Evolutionary conservation across 768 basidiomycete genomes (phyloP).

Genomic region (Lactarius evosmus): DNA sequence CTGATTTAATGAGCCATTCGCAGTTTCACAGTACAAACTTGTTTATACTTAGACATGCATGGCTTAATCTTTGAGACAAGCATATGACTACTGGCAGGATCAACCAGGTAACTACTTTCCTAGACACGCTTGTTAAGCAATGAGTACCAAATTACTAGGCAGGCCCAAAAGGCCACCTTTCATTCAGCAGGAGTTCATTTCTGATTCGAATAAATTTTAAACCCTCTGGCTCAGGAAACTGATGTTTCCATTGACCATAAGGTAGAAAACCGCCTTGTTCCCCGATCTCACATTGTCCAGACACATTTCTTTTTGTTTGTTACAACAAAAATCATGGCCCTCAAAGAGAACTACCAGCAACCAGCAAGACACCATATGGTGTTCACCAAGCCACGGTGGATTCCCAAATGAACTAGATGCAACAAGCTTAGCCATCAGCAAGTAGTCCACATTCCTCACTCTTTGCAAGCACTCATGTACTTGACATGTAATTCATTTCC

Average conservation of each 20-base stretch:
- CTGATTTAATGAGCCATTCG: constrained; percentile 82
- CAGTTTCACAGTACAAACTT: constrained; percentile 79
- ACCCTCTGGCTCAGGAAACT: too few species aligned
- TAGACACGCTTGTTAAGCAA: constrained; percentile 45
- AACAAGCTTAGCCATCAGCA: constrained; percentile 37
- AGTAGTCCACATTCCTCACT: constrained; percentile 38
- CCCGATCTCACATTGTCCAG: constrained; percentile 47
- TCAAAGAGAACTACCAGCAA: constrained; percentile 24
- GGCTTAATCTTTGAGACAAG: too few species aligned
- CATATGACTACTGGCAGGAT: too few species aligned
- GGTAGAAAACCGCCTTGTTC: constrained; percentile 41
- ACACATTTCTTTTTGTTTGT: constrained; percentile 34
- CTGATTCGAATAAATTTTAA: too few species aligned
- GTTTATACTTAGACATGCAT: too few species aligned
- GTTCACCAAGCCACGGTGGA: constrained; percentile 24
- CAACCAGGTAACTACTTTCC: too few species aligned
- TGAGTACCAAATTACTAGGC: constrained; percentile 83
- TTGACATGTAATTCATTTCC: constrained; percentile 25
- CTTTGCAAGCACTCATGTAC: constrained; percentile 25
- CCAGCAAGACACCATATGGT: neutral
- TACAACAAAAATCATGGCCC: constrained; percentile 34
- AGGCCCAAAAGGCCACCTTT: constrained; percentile 84
- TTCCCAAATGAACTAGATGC: constrained; percentile 38
- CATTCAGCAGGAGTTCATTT: too few species aligned
- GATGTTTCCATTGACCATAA: neutral